A percentile compares a stretch with the other conserved stretches of the same genome.
These are phyloP conservation scores for Actinomortierella ambigua DNA, from an alignment of 371 early-diverging fungal genomes.

Conservation along the genomic window DNA sequence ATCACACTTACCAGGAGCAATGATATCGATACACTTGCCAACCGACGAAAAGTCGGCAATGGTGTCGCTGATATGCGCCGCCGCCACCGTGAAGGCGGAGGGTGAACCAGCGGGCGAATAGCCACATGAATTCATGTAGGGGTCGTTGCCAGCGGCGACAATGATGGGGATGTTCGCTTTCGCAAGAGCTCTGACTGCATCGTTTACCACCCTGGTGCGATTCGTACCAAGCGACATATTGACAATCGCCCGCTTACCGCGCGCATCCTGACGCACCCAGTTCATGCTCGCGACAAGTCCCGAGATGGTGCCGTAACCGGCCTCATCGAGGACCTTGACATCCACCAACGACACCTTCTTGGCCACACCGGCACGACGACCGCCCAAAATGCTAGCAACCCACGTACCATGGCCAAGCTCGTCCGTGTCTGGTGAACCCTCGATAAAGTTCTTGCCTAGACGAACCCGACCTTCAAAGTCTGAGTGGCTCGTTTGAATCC, in stretches of 20 bases:
- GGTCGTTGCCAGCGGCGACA: conserved; percentile 69
- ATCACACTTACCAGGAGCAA: conserved; percentile 5
- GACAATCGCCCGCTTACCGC: conserved; percentile 50
- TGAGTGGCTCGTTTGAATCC: conserved; percentile 68
- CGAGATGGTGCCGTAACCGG: conserved; percentile 70
- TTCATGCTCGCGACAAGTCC: conserved; percentile 76
- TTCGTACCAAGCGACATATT: conserved; percentile 33
- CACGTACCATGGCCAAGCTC: conserved; percentile 71
- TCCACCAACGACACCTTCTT: conserved; percentile 83
- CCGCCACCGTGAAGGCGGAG: conserved; percentile 61
- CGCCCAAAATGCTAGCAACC: conserved; percentile 81
- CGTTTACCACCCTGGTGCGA: conserved; percentile 17
- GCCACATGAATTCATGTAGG: conserved; percentile 53
- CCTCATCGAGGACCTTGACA: conserved; percentile 80
- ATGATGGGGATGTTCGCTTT: conserved; percentile 45
- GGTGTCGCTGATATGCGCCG: conserved; percentile 31
- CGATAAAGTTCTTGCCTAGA: conserved; percentile 67
- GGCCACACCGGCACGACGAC: conserved; percentile 83
- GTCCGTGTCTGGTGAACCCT: conserved; percentile 34
- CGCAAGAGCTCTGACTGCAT: conserved; percentile 31
- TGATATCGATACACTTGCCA: conserved; percentile 47
- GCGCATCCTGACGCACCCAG: conserved; percentile 57
- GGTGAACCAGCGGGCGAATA: conserved; percentile 55
- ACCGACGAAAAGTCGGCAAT: conserved; percentile 40
- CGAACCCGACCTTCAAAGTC: conserved; percentile 87